Conservation (phyloP, 306 rosid species). For the Prunus campanulata region DNA sequence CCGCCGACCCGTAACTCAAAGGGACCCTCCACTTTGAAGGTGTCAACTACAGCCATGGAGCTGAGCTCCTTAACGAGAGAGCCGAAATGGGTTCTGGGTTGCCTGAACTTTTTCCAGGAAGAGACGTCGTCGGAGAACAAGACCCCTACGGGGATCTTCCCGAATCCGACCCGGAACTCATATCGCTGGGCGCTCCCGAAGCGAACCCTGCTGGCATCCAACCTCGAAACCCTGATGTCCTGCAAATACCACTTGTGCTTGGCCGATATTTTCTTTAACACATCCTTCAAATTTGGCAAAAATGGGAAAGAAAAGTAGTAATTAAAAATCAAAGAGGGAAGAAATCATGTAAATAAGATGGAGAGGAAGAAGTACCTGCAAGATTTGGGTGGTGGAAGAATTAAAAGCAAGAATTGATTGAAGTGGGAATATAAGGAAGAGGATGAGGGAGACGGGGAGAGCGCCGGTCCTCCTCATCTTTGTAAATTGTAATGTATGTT, state of each 20-base stretch:
- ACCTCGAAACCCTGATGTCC: constrained; percentile 38
- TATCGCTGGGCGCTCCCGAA: constrained; percentile 47
- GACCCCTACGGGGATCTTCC: constrained; percentile 39
- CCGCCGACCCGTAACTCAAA: constrained; percentile 53
- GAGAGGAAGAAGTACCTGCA: constrained; percentile 48
- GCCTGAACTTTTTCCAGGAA: constrained; percentile 56
- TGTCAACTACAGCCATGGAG: constrained; percentile 52
- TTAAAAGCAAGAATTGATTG: constrained; percentile 18
- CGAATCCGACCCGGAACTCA: constrained; percentile 58
- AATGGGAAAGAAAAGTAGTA: background rate
- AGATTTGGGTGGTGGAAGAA: constrained; percentile 45
- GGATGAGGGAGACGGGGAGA: constrained; percentile 20
- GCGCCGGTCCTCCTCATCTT: constrained; percentile 10
- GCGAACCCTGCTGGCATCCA: constrained; percentile 54
- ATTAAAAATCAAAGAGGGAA: background rate
- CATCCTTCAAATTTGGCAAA: constrained; percentile 44
- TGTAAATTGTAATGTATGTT: background rate
- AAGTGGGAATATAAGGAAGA: constrained; percentile 24
- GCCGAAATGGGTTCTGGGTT: constrained; percentile 42
- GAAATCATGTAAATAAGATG: background rate
- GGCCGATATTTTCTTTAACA: constrained; percentile 60
- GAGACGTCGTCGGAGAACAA: constrained; percentile 55
- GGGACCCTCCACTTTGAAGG: constrained; percentile 69
- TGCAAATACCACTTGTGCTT: constrained; percentile 59
- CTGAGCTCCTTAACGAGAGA: constrained; percentile 39